Evolutionary conservation across 2,329 filamentous ascomycete genomes (phyloP), one percentile per base, ranked within the genome.

Genomic region (Exophiala viscosa): DNA sequence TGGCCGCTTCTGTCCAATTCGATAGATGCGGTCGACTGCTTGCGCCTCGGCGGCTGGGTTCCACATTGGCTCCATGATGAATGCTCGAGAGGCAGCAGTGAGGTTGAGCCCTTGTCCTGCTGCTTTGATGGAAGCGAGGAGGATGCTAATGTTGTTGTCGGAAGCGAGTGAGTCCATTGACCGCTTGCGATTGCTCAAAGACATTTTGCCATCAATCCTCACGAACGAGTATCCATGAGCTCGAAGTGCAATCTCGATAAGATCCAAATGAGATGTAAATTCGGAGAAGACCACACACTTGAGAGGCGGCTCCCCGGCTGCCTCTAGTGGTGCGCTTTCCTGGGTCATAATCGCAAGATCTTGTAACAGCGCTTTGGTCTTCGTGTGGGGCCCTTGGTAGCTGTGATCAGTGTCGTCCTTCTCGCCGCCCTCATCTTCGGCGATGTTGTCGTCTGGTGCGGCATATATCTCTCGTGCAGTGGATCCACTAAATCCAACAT

Each of bases 1-100:
- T 10, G 85, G 82, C n/a, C 93, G 80, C 63, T 83, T 93, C 74
- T 99, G 93, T 0, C 93, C 91, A 1, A 96, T 76, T 14, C 91
- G 85, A 68, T 96, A 91, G 5, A 99, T 89, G 28, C 93, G 88
- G 67, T 97, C 93, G 6, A 97, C 81, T 1, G 93, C 93, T 71
- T 99, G 93, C 4, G 90, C 88, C 69, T 99, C 92, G 0, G 91
- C 90, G 0, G 90, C 91, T 0, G 93, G 93, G 65, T 99, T 99
- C 74, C 92, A 99, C 66, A 96, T 91, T 4, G 93, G 93, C 68
- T 99, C 93, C 92, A 99, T 97, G 64, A 97, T 87, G 68, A 93
- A 97, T 11, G 95, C 92, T 50, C 82, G 87, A 66, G 85, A 93
- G 31, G 86, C 92, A 0, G 88, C 78, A 0, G 91, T 96, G 49